Base-by-base conservation (phyloP, 2,329 filamentous ascomycete genomes). In the Ramularia collo-cygni region DNA sequence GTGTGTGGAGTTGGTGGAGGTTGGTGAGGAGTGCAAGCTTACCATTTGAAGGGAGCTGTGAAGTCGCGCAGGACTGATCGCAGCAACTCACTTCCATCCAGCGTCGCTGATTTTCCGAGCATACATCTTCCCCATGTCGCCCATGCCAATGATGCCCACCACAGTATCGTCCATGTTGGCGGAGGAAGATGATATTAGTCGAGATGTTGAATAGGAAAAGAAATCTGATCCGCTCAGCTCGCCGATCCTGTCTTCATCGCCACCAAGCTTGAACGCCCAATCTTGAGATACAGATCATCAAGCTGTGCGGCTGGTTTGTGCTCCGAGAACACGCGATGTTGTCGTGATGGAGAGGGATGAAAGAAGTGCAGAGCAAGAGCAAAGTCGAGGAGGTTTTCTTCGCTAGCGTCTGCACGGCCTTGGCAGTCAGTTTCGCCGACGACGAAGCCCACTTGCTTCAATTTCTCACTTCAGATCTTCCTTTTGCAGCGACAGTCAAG, bases 121-220 rank as follows among this genome's bases (percentile, higher is more conserved):
- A 66, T 98, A 98, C 87, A 98, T 93, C 75, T 83, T 94, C 59
- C 92, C 92, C 92, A 98, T 98, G 60, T 95, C 90, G 51, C 92
- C 92, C 89, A 98, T 95, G 46, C 92, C 92, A 63, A 98, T 98
- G 60, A 98, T 84, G 53, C 92, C 92, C 53, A 98, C 77, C 48
- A 83, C 79, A 62, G 86, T 86, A 58, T 76, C 72, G 54, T 81
- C 77, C 81, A 77, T 70, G 42, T 42, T 69, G 54, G 58, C 52
- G 43, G 40, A 30, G 33, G 18, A 12, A 8, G n/a, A 24, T 6
- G 21, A 10, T 24, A 12, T 13, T 21, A 33, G 31, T 33, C n/a
- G 16, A 18, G 19, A 33, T 33, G 6, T 33, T 9, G 31, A 33
- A n/a, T 21, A 33, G n/a, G 21, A 6, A 24, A 19, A 18, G 3